Conservation (phyloP, 2,329 filamentous ascomycete genomes). For the Verticillium zaregamsianum region DNA sequence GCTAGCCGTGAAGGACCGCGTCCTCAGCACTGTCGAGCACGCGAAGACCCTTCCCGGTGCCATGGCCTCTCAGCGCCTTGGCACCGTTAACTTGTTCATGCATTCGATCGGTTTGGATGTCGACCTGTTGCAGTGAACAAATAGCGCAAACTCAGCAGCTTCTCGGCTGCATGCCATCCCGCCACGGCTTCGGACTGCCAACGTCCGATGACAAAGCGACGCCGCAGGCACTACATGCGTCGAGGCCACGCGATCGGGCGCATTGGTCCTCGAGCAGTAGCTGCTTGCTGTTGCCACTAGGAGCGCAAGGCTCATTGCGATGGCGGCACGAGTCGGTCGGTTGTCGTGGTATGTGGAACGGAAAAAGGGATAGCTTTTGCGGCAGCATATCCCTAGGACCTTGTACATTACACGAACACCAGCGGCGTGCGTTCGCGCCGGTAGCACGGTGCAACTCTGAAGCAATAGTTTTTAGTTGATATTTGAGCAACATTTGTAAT, state of each 20-base stretch:
- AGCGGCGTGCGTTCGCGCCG: background rate
- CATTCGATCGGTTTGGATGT: slow-evolving; percentile 97
- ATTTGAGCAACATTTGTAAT: background rate
- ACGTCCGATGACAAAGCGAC: background rate
- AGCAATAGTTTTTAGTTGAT: background rate
- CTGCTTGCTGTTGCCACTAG: background rate
- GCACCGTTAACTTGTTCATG: slow-evolving; percentile 98
- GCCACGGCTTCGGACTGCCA: background rate
- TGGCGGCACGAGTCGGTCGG: background rate
- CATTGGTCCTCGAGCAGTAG: background rate
- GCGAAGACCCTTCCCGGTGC: slow-evolving; percentile 86
- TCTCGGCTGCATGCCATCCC: background rate
- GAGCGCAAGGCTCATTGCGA: background rate
- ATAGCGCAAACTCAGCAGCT: background rate
- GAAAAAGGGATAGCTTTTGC: background rate
- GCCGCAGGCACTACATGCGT: background rate
- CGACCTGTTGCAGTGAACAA: slow-evolving; percentile 53
- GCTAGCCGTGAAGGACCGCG: slow-evolving; percentile 92
- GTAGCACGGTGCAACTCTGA: background rate
- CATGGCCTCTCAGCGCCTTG: slow-evolving; percentile 77
- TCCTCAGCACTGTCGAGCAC: slow-evolving; percentile 89
- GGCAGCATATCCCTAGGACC: background rate
- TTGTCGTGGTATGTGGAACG: background rate
- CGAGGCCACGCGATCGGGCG: background rate
- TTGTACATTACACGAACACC: background rate